Evolutionary conservation across 331 rosid species (phyloP).

Genomic region (Pyracantha coccinea): DNA sequence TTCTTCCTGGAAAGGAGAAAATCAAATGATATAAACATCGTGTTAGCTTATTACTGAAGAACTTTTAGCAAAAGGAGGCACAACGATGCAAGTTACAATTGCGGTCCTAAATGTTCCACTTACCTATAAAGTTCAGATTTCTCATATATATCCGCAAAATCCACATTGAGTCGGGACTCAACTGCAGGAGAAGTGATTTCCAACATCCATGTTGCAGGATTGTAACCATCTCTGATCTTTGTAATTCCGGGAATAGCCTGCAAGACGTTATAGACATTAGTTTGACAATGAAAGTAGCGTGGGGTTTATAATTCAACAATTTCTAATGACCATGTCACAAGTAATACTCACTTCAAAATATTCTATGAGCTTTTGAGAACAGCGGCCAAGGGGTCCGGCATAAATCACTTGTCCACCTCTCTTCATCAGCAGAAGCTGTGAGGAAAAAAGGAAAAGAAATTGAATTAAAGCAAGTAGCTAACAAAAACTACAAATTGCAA

Average conservation of each 20-base stretch:
- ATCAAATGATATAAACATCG: slow-evolving; percentile 1
- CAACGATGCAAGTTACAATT: background rate
- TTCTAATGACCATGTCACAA: slow-evolving; percentile 1
- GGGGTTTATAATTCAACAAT: background rate
- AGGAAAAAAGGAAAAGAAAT: slow-evolving; percentile 2
- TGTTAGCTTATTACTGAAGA: background rate
- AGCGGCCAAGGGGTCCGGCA: slow-evolving; percentile 56
- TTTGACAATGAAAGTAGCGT: background rate
- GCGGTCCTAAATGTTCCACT: slow-evolving; percentile 10
- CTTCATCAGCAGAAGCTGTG: slow-evolving; percentile 67
- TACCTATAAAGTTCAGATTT: slow-evolving; percentile 53
- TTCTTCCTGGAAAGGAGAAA: slow-evolving; percentile 37
- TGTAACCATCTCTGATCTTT: slow-evolving; percentile 41
- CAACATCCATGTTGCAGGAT: slow-evolving; percentile 72
- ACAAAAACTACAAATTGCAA: background rate
- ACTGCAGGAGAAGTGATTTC: slow-evolving; percentile 40
- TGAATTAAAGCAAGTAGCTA: background rate
- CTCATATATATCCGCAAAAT: slow-evolving; percentile 46
- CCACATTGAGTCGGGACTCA: slow-evolving; percentile 46
- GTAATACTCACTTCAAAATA: slow-evolving; percentile 50
- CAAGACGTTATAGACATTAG: background rate
- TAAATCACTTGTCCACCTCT: slow-evolving; percentile 70
- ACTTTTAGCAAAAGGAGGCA: background rate
- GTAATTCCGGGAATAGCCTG: slow-evolving; percentile 62
- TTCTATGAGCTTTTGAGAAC: slow-evolving; percentile 40